phyloP scores from a whole-genome alignment of 176 grass and related monocot species.

The Chrysopogon serrulatus region DNA sequence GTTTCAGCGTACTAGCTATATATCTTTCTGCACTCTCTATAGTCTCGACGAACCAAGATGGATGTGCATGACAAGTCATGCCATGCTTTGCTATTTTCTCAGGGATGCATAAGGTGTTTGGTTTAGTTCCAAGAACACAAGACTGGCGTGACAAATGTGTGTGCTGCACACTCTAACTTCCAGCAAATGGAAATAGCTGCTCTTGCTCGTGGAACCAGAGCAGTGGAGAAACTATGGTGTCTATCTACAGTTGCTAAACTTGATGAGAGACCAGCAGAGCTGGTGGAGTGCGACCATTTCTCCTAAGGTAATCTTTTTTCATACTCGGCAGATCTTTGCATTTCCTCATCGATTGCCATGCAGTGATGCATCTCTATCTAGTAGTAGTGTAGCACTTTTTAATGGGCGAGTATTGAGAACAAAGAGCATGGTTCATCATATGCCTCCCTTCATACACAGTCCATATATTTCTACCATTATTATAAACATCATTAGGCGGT shows the following conservation, averaged over 20 bases:
- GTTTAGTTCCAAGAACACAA: slow-evolving; percentile 1
- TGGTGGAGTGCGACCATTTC: slow-evolving; percentile 63
- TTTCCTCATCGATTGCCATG: slow-evolving; percentile 1
- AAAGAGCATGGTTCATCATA: neutral
- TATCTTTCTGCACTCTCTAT: no score
- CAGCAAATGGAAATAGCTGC: slow-evolving; percentile 19
- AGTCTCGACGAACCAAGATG: neutral
- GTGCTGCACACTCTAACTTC: neutral
- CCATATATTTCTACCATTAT: neutral
- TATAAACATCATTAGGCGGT: neutral
- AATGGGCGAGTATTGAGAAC: neutral
- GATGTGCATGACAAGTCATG: neutral
- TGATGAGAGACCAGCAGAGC: slow-evolving; percentile 6
- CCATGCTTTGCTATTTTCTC: neutral
- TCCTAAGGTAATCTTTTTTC: slow-evolving; percentile 57
- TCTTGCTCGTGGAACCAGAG: slow-evolving; percentile 6
- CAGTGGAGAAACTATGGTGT: neutral
- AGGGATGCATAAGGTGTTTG: neutral
- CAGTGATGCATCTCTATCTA: neutral
- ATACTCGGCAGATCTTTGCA: neutral
- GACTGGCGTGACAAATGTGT: neutral
- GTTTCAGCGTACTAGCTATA: slow-evolving; percentile 1
- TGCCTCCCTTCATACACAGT: neutral
- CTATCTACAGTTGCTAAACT: slow-evolving; percentile 3
- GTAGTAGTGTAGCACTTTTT: neutral